Base-by-base conservation (phyloP, 352 stramenopile genomes). In the Nothophytophthora sp. region DNA sequence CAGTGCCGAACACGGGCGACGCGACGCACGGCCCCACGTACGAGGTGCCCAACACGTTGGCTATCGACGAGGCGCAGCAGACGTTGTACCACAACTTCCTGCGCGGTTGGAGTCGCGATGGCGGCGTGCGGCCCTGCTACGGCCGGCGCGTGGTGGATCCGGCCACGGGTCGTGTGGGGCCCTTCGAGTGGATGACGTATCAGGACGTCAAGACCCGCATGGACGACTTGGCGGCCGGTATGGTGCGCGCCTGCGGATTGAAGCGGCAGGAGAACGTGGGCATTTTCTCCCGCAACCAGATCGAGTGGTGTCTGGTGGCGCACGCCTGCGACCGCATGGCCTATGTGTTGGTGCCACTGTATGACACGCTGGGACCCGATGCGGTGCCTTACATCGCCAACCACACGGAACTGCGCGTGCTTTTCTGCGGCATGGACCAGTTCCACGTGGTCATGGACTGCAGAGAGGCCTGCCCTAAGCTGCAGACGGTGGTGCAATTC, bases 311-410 rank as follows among this genome's bases (percentile, higher is more conserved):
- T 20, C 42, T 79, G 0, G 60, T 64, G 24, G 51, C 59, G 22
- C 62, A 76, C 39, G 73, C 67, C 1, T 73, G 67, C 40, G 67
- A 81, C 54, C 69, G 69, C 53, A 76, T 76, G 65, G 57, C 50
- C 13, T 81, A 70, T 50, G 43, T 70, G 12, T 51, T 84, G 10
- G 73, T 81, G 32, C 73, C 73, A 29, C 59, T 88, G 11, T 88
- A 88, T 52, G 73, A 88, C 47, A 84, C 73, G 19, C 51, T 88
- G 6, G 73, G 76, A 0, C 60, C 67, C 5, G 67, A 81, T 11
- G 69, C 72, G 0, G 65, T 83, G 32, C 65, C 69, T 10, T 81
- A 55, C 49, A 81, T 88, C 30, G 38, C 78, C 53, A 80, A 80
- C 67, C 73, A 88, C 40, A 81, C 76, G 13, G 60, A 73, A 36